Evolutionary conservation across 202 grass and related monocot genomes (phyloP).

Genomic region (Carex arenaria): DNA sequence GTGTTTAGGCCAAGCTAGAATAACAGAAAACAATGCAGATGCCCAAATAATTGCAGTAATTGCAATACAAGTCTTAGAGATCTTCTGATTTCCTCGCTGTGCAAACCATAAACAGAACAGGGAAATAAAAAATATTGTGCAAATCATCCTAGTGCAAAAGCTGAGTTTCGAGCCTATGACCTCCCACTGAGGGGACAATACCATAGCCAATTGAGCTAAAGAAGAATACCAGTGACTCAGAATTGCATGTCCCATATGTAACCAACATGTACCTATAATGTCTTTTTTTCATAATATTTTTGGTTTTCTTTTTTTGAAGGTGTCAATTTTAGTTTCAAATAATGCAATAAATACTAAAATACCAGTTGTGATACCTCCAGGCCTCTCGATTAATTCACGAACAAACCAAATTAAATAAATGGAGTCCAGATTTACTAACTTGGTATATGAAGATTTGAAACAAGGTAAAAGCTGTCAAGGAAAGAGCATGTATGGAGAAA

Average conservation of each 20-base stretch:
- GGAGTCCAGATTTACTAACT: conserved; percentile 41
- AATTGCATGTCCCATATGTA: not conserved
- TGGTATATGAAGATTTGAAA: conserved; percentile 93
- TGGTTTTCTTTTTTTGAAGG: not conserved
- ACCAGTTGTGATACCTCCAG: not conserved
- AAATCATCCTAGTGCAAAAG: not conserved
- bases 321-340: not conserved
- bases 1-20: conserved; percentile 65
- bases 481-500: conserved; percentile 83
- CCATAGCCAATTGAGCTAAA: no score
- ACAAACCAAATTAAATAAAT: not conserved
- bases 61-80: conserved; percentile 70
- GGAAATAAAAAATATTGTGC: not conserved
- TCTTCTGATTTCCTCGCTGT: conserved; percentile 82
- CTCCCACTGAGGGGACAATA: no score
- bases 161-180: no score
- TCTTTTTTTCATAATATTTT: not conserved
- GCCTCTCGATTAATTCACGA: not conserved
- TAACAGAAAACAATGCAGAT: conserved; percentile 57
- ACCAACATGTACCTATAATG: not conserved
- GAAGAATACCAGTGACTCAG: no score
- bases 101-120: not conserved
- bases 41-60: conserved; percentile 57
- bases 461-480: conserved; percentile 78
- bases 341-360: not conserved